phyloP scores from a whole-genome alignment of 164 flowering plant genomes.

The Magnolia officinalis region DNA sequence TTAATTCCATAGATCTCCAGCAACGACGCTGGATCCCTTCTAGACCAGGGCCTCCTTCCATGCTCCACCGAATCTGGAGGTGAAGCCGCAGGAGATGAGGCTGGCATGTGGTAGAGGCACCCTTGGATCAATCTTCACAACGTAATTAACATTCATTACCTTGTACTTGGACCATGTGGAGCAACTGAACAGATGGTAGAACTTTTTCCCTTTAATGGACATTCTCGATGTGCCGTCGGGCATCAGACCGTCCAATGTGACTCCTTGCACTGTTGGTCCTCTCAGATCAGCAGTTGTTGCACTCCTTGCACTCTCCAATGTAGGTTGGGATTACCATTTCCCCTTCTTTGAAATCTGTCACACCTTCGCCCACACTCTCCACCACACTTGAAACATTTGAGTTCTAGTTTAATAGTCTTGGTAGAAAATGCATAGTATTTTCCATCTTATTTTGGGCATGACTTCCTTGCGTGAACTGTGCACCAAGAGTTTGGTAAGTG shows the following conservation, averaged over 20 bases:
- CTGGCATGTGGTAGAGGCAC: slow-evolving; percentile 25
- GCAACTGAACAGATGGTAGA: slow-evolving; percentile 34
- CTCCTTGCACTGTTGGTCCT: slow-evolving; percentile 27
- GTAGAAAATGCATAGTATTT: too few relatives aligned
- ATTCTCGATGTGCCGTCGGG: slow-evolving; percentile 35
- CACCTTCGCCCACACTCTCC: slow-evolving; percentile 4
- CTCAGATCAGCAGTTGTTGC: slow-evolving; percentile 27
- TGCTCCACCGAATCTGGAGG: slow-evolving; percentile 37
- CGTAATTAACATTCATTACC: slow-evolving; percentile 22
- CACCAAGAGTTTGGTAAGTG: too few relatives aligned
- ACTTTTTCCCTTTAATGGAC: slow-evolving; percentile 26
- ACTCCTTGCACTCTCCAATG: slow-evolving; percentile 33
- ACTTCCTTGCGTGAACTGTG: too few relatives aligned
- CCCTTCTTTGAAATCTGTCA: slow-evolving; percentile 33
- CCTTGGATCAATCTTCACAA: slow-evolving; percentile 20
- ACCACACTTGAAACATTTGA: too few relatives aligned
- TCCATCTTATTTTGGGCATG: too few relatives aligned
- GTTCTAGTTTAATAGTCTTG: too few relatives aligned
- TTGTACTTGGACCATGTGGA: slow-evolving; percentile 47
- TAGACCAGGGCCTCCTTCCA: slow-evolving; percentile 39
- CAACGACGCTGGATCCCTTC: slow-evolving; percentile 40
- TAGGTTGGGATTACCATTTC: slow-evolving; percentile 42
- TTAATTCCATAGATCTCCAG: slow-evolving; percentile 5
- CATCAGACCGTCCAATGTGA: slow-evolving; percentile 30
- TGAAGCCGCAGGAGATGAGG: slow-evolving; percentile 32